Base-by-base conservation (phyloP, 805 yeast genomes). In the Cyberlindnera japonica region DNA sequence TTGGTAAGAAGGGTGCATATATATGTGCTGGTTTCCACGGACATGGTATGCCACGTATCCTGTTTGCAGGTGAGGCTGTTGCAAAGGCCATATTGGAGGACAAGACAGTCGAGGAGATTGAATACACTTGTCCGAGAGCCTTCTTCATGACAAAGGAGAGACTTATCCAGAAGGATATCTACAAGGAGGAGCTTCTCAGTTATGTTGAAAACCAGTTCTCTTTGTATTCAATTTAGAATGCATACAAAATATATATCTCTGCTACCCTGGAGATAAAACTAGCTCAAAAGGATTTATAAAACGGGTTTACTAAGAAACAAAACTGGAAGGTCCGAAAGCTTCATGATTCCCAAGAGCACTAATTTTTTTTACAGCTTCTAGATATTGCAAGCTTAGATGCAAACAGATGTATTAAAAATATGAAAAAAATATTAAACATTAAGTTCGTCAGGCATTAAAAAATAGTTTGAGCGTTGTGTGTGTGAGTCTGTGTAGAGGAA, bases 31-130 rank as follows among this genome's bases (percentile, higher is more conserved):
- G 77, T 0, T 72, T 69, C 53, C 65, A 68, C 31, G 77, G 76
- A 3, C 77, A 72, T 51, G 77, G 77, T 17, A 71, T 72, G 75
- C 75, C 77, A 24, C 56, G 75, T 29, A 67, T 69, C 9, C 64
- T 64, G 40, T 38, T 67, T 6, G 48, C 62, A 31, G 73, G 70
- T 13, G 63, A 67, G 40, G 71, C 69, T 1, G 41, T 71, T 16
- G 71, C 68, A 4, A 49, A 53, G 5, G 51, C 59, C 37, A 42
- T 53, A 13, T 34, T 41, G 7, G 30, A 37, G 20, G 40, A 32
- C 16, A 44, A 43, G 39, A 24, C 16, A 14, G 43, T 52, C 18
- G 15, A 36, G 28, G 51, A 52, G 5, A 41, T 44, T 14, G 38
- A 38, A 8, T 43, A 45, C 32, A 43, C 53, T 27, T 45, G 48